Conservation (phyloP, 345 rosid species). For the Brassica carinata region DNA sequence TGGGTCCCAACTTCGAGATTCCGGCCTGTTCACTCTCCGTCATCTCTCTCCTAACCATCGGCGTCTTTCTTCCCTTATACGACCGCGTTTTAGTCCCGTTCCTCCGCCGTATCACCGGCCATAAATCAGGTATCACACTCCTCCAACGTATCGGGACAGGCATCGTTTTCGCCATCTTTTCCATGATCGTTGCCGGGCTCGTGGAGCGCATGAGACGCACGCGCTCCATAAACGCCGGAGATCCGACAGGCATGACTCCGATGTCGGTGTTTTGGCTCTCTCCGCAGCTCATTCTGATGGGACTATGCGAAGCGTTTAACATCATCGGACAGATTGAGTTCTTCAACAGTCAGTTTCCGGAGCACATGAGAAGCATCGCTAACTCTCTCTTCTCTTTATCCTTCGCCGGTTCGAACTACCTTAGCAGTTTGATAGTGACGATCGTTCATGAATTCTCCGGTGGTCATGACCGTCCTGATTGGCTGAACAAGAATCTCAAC, state of each 20-base stretch:
- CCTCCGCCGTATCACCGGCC: constrained; percentile 62
- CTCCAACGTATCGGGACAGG: constrained; percentile 88
- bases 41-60: constrained; percentile 74
- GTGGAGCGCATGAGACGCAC: constrained; percentile 58
- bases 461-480: constrained; percentile 54
- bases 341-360: constrained; percentile 83
- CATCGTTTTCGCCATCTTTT: constrained; percentile 59
- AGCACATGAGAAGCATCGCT: constrained; percentile 87
- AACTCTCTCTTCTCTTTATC: constrained; percentile 69
- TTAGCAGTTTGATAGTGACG: constrained; percentile 70
- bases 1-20: constrained; percentile 60
- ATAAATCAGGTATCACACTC: constrained; percentile 73
- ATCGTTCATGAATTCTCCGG: constrained; percentile 60
- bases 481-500: constrained; percentile 75
- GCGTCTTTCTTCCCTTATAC: constrained; percentile 49
- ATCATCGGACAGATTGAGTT: constrained; percentile 78
- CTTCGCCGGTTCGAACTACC: constrained; percentile 65
- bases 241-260: constrained; percentile 51
- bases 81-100: constrained; percentile 64
- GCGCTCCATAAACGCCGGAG: constrained; percentile 45
- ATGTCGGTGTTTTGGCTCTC: constrained; percentile 82
- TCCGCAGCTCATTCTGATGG: constrained; percentile 73
- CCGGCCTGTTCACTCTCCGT: constrained; percentile 85
- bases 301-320: constrained; percentile 85
- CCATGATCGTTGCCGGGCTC: constrained; percentile 77